phyloP scores from a whole-genome alignment of 192 early-diverging fungal species.

The Backusella australiensis region DNA sequence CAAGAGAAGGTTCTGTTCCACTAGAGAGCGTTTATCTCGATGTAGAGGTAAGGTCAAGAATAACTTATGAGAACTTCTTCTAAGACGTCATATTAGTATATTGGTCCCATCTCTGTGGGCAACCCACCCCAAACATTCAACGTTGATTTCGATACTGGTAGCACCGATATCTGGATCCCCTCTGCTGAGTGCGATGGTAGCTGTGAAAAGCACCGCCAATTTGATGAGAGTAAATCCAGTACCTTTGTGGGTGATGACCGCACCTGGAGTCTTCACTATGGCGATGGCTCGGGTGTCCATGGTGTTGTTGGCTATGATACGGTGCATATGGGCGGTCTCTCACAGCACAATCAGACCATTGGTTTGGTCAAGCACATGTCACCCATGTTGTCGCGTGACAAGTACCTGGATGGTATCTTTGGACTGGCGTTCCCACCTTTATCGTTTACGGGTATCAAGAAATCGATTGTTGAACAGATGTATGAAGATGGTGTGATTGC shows the following conservation, averaged over 20 bases:
- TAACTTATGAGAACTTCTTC: too few relatives aligned
- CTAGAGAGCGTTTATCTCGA: conserved; percentile 20
- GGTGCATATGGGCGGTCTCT: conserved; percentile 53
- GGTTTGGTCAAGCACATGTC: conserved; percentile 62
- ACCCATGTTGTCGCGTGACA: conserved; percentile 47
- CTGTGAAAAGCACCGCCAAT: conserved; percentile 24
- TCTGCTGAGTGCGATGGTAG: conserved; percentile 25
- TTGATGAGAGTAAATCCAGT: conserved; percentile 24
- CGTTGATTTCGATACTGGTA: conserved; percentile 73
- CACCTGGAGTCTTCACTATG: conserved; percentile 42
- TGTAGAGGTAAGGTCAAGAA: conserved; percentile 21
- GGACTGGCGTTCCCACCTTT: conserved; percentile 57
- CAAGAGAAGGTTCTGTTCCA: neutral
- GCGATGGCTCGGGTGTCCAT: conserved; percentile 41
- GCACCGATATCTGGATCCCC: conserved; percentile 67
- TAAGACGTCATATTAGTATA: conserved; percentile 28
- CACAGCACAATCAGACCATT: conserved; percentile 55
- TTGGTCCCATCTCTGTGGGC: conserved; percentile 59
- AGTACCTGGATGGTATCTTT: conserved; percentile 64
- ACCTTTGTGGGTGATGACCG: conserved; percentile 20
- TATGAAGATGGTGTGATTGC: conserved; percentile 14
- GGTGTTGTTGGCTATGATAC: conserved; percentile 45
- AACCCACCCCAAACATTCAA: conserved; percentile 65
- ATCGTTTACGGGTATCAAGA: conserved; percentile 18
- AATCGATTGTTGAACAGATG: conserved; percentile 19